Conservation (phyloP, 2,329 filamentous ascomycete species). For the Bipolaris cookei region DNA sequence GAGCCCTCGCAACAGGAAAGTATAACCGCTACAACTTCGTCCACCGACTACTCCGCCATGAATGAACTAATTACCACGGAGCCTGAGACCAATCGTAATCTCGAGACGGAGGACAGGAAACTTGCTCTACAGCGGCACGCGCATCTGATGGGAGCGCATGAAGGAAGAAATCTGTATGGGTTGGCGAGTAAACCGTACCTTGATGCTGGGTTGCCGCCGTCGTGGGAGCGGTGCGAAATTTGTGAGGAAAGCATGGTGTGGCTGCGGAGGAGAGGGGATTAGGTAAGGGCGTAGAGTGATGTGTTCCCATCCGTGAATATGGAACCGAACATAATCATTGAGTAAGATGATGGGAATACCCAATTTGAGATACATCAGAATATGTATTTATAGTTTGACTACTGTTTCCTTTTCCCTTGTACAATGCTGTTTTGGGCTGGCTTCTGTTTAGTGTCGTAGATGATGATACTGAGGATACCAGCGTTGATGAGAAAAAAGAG, state of each 20-base stretch:
- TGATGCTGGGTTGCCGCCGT: not conserved
- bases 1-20: too few species aligned
- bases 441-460: conserved; percentile 62
- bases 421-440: not conserved
- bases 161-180: conserved; percentile 1
- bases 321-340: not conserved
- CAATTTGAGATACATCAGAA: not conserved
- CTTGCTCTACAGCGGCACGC: not conserved
- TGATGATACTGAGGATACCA: conserved; percentile 83
- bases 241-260: not conserved
- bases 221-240: not conserved
- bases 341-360: not conserved
- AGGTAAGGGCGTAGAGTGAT: not conserved
- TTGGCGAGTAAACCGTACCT: conserved; percentile 1
- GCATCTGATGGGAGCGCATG: not conserved
- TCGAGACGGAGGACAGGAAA: not conserved
- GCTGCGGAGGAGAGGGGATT: not conserved
- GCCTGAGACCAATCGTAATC: too few species aligned
- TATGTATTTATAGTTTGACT: not conserved
- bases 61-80: too few species aligned
- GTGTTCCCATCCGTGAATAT: not conserved
- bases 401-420: not conserved
- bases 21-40: too few species aligned
- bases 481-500: conserved; percentile 85
- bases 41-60: too few species aligned